Base-by-base conservation (phyloP, 2,329 filamentous ascomycete species). In the Aspergillus neotritici region DNA sequence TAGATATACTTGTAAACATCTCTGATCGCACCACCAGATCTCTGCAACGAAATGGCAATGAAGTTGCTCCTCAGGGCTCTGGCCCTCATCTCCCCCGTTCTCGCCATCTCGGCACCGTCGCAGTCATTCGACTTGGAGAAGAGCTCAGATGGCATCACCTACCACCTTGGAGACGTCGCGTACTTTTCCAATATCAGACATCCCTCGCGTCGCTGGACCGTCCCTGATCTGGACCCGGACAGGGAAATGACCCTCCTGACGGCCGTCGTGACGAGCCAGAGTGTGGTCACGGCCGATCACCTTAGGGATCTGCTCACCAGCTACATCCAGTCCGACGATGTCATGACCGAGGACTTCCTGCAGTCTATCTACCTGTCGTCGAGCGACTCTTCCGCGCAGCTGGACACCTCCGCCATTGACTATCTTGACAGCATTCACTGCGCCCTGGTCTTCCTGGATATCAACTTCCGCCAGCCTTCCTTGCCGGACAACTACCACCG, bases 271-370 rank as follows among this genome's bases (percentile, higher is more conserved):
- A 25, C 25, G 10, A 49, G 46, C 40, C 15, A 40, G 10, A 43
- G 34, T 13, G 10, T 30, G 11, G 29, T 51, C 28, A 51, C 48
- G 3, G 38, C 31, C 4, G 14, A 34, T 3, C 28, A 33, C 15
- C 16, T 49, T 2, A 11, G 41, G 11, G n/a, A 33, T 4, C 44
- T 28, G n/a, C 32, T 48, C 10, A 14, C 36, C 5, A 15, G 33
- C 11, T 52, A 50, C 40, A 10, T 40, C 3, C 13, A 32, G 12
- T 6, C 35, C 6, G 50, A 53, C 29, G 50, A 53, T 33, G 50
- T 53, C 15, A 41, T 49, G 36, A 30, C 34, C 1, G 3, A 5
- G 11, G 39, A 29, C 2, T 53, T 53, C 21, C 37, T 53, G 9
- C 1, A n/a, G 17, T 15, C 40, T 5, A 21, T 52, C 17, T 52